Percentiles rank a stretch among this genome's conserved stretches.
phyloP scores from a whole-genome alignment of 1,139 yeast species.

The Lodderomyces jiufengensis region DNA sequence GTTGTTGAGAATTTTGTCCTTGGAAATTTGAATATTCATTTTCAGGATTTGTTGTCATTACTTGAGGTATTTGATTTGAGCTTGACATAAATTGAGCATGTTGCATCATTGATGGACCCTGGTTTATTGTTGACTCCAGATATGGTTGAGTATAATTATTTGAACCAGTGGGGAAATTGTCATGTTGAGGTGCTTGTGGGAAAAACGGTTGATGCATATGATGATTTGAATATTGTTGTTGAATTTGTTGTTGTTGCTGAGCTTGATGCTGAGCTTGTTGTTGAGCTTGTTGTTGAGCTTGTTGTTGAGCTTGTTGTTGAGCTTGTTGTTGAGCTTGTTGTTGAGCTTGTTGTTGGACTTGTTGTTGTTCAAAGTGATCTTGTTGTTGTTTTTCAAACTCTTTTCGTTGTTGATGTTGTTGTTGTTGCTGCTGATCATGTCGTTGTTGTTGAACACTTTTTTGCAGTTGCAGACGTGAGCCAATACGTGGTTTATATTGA shows the following conservation, averaged over 20 bases:
- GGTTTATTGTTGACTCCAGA: no score
- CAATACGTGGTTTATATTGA: background rate
- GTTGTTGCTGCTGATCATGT: constrained; percentile 2
- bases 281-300: background rate
- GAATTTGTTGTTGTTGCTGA: constrained; percentile 4
- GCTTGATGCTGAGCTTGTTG: background rate
- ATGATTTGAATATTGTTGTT: background rate
- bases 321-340: background rate
- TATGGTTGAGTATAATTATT: no score
- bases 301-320: background rate
- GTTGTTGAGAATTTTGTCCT: background rate
- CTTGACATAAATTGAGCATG: no score
- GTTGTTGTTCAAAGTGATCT: background rate
- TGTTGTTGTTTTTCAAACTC: background rate
- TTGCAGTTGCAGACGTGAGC: background rate
- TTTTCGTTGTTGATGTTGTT: background rate
- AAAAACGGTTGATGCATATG: background rate
- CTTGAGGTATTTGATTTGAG: background rate
- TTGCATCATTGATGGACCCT: no score
- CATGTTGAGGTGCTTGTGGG: no score
- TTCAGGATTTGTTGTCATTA: no score
- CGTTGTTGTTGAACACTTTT: background rate
- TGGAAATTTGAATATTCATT: background rate
- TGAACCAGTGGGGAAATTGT: no score
- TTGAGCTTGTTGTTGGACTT: background rate